Evolutionary conservation across 1,284 basidiomycete genomes (phyloP).

Genomic region (Farysia itapuensis): DNA sequence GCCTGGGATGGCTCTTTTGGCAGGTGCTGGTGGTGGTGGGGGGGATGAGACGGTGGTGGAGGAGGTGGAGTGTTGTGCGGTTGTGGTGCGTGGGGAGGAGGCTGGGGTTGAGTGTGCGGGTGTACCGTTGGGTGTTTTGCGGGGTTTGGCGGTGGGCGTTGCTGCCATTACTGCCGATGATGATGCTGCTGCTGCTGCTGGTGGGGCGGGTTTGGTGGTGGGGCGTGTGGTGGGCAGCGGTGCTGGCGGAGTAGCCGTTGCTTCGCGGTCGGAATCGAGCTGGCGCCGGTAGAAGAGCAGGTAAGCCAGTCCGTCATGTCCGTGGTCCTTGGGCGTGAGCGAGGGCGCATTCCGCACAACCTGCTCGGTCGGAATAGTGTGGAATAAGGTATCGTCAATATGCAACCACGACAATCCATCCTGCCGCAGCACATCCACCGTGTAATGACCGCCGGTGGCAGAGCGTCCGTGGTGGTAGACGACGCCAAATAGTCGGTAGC

Average conservation of each 20-base stretch:
- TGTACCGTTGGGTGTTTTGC: background rate
- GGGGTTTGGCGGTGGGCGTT: no score
- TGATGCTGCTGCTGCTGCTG: background rate
- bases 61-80: constrained; percentile 10
- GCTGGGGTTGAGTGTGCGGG: background rate
- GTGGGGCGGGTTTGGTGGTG: background rate
- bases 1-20: constrained; percentile 17
- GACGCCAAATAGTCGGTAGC: constrained; percentile 85
- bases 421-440: constrained; percentile 83
- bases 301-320: constrained; percentile 68
- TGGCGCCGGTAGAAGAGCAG: constrained; percentile 75
- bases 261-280: constrained; percentile 2
- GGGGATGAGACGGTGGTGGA: constrained; percentile 10
- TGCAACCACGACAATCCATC: constrained; percentile 78
- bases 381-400: constrained; percentile 77
- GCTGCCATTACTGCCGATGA: background rate
- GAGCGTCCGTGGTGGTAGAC: constrained; percentile 91
- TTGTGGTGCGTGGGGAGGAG: no score
- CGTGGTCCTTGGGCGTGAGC: constrained; percentile 55
- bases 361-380: constrained; percentile 73
- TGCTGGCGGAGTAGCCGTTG: background rate
- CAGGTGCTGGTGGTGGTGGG: constrained; percentile 1
- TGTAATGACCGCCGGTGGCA: constrained; percentile 93
- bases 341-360: constrained; percentile 68
- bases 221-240: background rate